Evolutionary conservation across 2,329 filamentous ascomycete species (phyloP).

Genomic region (Leptodontidium sp.): DNA sequence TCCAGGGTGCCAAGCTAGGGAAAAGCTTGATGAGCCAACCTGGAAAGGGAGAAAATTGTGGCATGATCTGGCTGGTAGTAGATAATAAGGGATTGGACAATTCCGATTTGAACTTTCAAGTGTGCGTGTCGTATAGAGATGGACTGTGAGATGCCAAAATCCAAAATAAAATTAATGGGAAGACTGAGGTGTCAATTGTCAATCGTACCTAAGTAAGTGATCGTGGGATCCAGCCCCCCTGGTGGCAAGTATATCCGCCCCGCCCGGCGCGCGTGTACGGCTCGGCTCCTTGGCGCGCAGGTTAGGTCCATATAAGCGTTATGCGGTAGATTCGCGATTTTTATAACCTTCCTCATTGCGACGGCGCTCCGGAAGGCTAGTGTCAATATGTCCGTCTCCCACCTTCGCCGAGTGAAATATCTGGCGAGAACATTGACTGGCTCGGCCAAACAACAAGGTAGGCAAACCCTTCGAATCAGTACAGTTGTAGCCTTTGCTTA

Average conservation of each 20-base stretch:
- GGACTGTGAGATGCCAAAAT: slow-evolving; percentile 10
- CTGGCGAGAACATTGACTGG: slow-evolving; percentile 5
- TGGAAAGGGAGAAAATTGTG: slow-evolving; percentile 9
- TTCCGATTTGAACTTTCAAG: slow-evolving; percentile 11
- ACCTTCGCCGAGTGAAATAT: slow-evolving; percentile 10
- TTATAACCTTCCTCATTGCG: slow-evolving; percentile 11
- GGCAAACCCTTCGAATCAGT: slow-evolving; percentile 4
- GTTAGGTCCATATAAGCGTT: slow-evolving; percentile 8
- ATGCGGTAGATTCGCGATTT: slow-evolving; percentile 10
- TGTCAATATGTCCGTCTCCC: slow-evolving; percentile 9
- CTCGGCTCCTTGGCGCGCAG: slow-evolving; percentile 10
- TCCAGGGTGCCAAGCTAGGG: slow-evolving; percentile 10
- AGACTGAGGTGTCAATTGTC: slow-evolving; percentile 9
- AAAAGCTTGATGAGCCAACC: slow-evolving; percentile 13
- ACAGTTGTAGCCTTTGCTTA: slow-evolving; percentile 11
- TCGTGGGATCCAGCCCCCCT: slow-evolving; percentile 10
- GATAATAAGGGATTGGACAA: slow-evolving; percentile 7
- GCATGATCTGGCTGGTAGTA: slow-evolving; percentile 10
- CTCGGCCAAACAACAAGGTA: slow-evolving; percentile 5
- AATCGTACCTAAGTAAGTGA: slow-evolving; percentile 12
- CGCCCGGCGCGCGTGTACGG: slow-evolving; percentile 3
- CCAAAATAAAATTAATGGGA: slow-evolving; percentile 9
- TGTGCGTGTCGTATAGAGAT: slow-evolving; percentile 11
- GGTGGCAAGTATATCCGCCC: slow-evolving; percentile 5
- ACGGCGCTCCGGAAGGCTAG: slow-evolving; percentile 10